These are phyloP conservation scores for Ogataea pini DNA, from an alignment of 805 yeast species.

Conservation along the genomic window DNA sequence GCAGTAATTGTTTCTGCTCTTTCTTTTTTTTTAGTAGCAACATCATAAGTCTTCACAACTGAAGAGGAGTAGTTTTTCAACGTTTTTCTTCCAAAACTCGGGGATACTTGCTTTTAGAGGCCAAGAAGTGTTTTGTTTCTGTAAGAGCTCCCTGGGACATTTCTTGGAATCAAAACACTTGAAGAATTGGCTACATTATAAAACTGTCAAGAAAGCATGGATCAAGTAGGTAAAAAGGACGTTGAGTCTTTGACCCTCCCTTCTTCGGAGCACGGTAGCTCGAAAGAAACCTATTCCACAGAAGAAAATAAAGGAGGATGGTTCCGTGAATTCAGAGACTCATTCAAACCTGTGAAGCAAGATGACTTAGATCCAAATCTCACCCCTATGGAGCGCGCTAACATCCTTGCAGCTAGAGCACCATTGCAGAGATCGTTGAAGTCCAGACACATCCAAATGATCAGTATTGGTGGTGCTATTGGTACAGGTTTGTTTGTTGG, in stretches of 20 bases:
- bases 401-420: slow-evolving; percentile 49
- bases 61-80: not conserved
- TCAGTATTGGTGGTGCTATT: slow-evolving; percentile 80
- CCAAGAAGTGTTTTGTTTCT: not conserved
- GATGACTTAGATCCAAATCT: slow-evolving; percentile 46
- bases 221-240: not conserved
- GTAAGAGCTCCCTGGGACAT: not conserved
- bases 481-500: slow-evolving; percentile 85
- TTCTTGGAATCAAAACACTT: not conserved
- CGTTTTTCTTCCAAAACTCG: not conserved
- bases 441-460: slow-evolving; percentile 73
- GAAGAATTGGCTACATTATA: not conserved
- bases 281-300: not conserved
- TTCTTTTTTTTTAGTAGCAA: not conserved
- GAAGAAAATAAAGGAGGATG: slow-evolving; percentile 19
- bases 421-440: slow-evolving; percentile 54
- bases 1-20: not conserved
- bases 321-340: slow-evolving; percentile 28
- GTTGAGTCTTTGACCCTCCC: not conserved
- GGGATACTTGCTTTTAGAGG: slow-evolving; percentile 1
- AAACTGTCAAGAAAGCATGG: not conserved
- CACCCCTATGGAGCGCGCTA: slow-evolving; percentile 48
- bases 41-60: not conserved
- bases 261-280: not conserved
- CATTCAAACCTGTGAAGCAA: slow-evolving; percentile 37